A percentile compares a stretch with the other conserved stretches of the same genome.
Conservation (phyloP, 768 basidiomycete species). For the Gyrodon lividus region DNA sequence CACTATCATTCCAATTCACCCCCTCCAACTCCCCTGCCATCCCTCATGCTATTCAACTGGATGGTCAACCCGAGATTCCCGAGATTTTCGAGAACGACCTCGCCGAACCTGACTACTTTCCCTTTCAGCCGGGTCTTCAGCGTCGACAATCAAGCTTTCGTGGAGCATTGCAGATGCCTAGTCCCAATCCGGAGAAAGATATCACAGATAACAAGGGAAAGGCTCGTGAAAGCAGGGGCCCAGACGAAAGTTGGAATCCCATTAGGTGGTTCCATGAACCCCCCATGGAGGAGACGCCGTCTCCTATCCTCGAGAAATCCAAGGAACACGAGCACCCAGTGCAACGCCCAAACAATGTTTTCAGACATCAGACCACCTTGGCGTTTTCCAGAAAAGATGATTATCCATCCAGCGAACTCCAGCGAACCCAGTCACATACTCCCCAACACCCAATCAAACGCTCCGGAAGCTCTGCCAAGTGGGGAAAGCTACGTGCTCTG, state of each 20-base stretch:
- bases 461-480: slow-evolving; percentile 40
- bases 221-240: slow-evolving; percentile 44
- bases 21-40: slow-evolving; percentile 40
- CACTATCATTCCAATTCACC: slow-evolving; percentile 64
- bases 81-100: slow-evolving; percentile 30
- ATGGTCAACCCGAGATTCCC: slow-evolving; percentile 28
- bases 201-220: slow-evolving; percentile 53
- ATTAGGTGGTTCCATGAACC: slow-evolving; percentile 55
- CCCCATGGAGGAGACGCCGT: slow-evolving; percentile 45
- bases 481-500: slow-evolving; percentile 65
- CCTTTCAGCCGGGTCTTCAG: slow-evolving; percentile 28
- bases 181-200: slow-evolving; percentile 35
- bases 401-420: slow-evolving; percentile 11
- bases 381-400: slow-evolving; percentile 1
- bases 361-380: slow-evolving; percentile 9
- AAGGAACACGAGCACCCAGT: slow-evolving; percentile 19
- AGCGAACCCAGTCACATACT: slow-evolving; percentile 30
- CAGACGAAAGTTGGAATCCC: slow-evolving; percentile 55
- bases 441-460: slow-evolving; percentile 20
- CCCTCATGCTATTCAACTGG: slow-evolving; percentile 28
- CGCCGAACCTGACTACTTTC: slow-evolving; percentile 32
- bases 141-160: slow-evolving; percentile 51
- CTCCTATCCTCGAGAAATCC: slow-evolving; percentile 30
- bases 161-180: slow-evolving; percentile 53
- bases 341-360: slow-evolving; percentile 25